Conservation (phyloP, 768 basidiomycete genomes). For the Amanita fuliginea region DNA sequence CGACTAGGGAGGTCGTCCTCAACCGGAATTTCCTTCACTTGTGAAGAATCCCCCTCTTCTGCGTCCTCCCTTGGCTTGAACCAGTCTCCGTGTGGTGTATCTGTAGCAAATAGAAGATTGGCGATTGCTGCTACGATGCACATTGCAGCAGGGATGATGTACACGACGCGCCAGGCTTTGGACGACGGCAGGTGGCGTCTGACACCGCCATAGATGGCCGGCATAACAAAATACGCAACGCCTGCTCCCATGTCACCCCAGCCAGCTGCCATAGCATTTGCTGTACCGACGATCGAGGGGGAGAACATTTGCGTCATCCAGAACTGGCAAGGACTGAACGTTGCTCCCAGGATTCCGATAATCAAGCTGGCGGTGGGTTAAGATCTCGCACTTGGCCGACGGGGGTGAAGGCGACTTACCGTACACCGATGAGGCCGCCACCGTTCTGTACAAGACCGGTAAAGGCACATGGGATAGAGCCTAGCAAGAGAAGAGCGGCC, state of each 20-base stretch:
- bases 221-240: constrained; percentile 5
- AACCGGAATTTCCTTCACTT: background rate
- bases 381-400: background rate
- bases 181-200: constrained; percentile 1
- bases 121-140: background rate
- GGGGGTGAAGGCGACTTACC: background rate
- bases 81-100: constrained; percentile 3
- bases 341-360: constrained; percentile 48
- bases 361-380: constrained; percentile 38
- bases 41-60: background rate
- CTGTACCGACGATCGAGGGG: constrained; percentile 28
- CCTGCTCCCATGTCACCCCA: constrained; percentile 32
- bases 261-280: constrained; percentile 45
- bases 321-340: constrained; percentile 50
- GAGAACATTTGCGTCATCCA: constrained; percentile 56
- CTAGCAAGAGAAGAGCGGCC: constrained; percentile 39
- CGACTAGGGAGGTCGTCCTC: no score
- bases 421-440: constrained; percentile 9
- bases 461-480: constrained; percentile 48
- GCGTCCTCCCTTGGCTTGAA: background rate
- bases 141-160: background rate
- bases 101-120: background rate
- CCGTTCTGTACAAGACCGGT: constrained; percentile 36
- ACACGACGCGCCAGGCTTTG: constrained; percentile 21
- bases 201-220: background rate